phyloP scores from a whole-genome alignment of 371 early-diverging fungal species.

The Mucor racemosus region DNA sequence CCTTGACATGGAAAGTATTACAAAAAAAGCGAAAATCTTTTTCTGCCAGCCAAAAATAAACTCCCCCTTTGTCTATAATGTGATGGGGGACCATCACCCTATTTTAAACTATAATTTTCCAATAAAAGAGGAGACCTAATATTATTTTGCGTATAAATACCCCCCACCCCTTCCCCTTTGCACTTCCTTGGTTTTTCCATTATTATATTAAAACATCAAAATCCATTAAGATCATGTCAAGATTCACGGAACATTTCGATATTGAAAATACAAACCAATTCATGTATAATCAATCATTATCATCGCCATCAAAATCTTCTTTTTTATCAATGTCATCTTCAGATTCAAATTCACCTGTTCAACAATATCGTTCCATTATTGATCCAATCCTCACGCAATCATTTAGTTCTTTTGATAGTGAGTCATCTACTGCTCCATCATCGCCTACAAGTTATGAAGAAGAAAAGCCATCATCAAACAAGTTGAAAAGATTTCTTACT shows the following conservation, averaged over 20 bases:
- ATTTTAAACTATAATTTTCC: neutral
- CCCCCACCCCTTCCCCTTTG: neutral
- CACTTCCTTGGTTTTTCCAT: neutral
- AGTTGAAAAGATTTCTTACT: constrained; percentile 24
- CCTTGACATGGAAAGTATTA: constrained; percentile 9
- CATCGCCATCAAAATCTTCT: constrained; percentile 27
- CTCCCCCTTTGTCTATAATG: neutral
- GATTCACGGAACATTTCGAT: constrained; percentile 36
- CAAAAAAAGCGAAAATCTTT: constrained; percentile 3
- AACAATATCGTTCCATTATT: neutral
- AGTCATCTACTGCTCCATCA: neutral
- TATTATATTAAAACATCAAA: neutral
- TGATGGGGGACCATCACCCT: neutral
- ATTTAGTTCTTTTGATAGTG: constrained; percentile 13
- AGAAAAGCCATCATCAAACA: constrained; percentile 2
- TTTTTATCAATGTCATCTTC: constrained; percentile 22
- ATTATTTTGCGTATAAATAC: neutral
- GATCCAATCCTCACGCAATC: constrained; percentile 12
- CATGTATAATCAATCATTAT: constrained; percentile 11
- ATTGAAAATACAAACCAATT: constrained; percentile 14
- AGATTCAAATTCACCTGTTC: constrained; percentile 6
- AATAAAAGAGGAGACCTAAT: neutral
- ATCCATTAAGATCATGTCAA: constrained; percentile 17
- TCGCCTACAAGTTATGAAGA: constrained; percentile 10
- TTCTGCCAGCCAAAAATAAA: neutral